Conservation (phyloP, 2,329 filamentous ascomycete species). For the Fusarium sp. region DNA sequence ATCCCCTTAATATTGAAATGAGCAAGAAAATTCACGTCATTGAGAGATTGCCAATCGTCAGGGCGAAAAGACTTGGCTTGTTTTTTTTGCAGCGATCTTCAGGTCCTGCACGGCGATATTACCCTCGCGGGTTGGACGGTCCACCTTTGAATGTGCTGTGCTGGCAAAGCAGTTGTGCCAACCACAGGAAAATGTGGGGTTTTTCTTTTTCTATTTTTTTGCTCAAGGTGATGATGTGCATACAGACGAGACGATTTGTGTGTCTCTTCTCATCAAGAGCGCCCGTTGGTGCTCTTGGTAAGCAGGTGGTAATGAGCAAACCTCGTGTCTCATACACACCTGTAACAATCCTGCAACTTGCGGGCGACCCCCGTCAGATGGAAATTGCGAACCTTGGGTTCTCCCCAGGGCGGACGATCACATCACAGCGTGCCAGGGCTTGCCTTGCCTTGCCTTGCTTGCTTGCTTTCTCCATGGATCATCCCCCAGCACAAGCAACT, state of each 20-base stretch:
- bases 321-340: conserved; percentile 30
- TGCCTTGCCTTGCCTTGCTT: background rate
- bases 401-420: conserved; percentile 8
- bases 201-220: background rate
- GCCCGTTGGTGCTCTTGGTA: background rate
- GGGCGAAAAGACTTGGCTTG: background rate
- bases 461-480: background rate
- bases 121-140: background rate
- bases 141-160: background rate
- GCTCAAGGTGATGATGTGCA: background rate
- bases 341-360: conserved; percentile 43
- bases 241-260: background rate
- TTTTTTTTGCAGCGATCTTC: background rate
- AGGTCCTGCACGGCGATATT: conserved; percentile 8
- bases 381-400: conserved; percentile 26
- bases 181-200: background rate
- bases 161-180: background rate
- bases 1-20: conserved; percentile 6
- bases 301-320: conserved; percentile 3
- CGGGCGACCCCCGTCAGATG: conserved; percentile 9
- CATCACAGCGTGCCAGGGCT: background rate
- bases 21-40: background rate
- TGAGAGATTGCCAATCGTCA: background rate
- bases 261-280: background rate
- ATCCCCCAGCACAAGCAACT: background rate